A percentile compares a stretch with the other conserved stretches of the same genome.
Conservation (phyloP, 495 filamentous ascomycete genomes). For the Aspergillus funiculosus region DNA sequence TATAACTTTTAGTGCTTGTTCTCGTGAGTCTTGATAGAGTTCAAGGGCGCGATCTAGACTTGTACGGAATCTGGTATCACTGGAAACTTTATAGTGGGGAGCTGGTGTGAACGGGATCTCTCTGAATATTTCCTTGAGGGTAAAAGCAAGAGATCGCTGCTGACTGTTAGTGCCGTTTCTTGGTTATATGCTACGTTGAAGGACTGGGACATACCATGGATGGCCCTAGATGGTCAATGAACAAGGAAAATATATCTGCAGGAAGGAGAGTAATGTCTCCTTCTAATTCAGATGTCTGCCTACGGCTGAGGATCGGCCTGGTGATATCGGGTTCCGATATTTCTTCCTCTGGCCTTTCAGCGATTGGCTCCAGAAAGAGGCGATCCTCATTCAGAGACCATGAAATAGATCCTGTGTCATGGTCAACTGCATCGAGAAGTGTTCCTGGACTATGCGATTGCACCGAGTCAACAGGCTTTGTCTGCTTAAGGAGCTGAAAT, state of each 20-base stretch:
- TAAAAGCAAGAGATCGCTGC: conserved; percentile 82
- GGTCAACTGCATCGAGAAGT: conserved; percentile 9
- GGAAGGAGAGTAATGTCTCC: conserved; percentile 41
- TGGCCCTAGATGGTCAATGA: conserved; percentile 81
- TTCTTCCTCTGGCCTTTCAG: conserved; percentile 61
- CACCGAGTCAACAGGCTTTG: conserved; percentile 26
- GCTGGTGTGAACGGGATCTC: conserved; percentile 72
- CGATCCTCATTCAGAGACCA: conserved; percentile 38
- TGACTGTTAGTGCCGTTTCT: conserved; percentile 21
- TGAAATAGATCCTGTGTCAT: conserved; percentile 23
- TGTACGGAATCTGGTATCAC: conserved; percentile 70
- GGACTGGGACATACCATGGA: conserved; percentile 59
- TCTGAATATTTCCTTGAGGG: conserved; percentile 78
- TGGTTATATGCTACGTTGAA: background rate
- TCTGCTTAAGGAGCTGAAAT: conserved; percentile 71
- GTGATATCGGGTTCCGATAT: conserved; percentile 36
- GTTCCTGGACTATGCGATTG: conserved; percentile 10
- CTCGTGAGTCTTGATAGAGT: conserved; percentile 67
- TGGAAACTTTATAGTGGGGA: conserved; percentile 58
- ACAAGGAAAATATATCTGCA: conserved; percentile 78
- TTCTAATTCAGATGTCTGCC: conserved; percentile 13
- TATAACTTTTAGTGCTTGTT: conserved; percentile 66
- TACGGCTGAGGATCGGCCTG: conserved; percentile 13
- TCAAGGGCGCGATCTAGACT: conserved; percentile 74
- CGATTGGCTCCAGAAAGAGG: conserved; percentile 53